phyloP scores from a whole-genome alignment of 208 protist species.

The Baffinella frigidus region DNA sequence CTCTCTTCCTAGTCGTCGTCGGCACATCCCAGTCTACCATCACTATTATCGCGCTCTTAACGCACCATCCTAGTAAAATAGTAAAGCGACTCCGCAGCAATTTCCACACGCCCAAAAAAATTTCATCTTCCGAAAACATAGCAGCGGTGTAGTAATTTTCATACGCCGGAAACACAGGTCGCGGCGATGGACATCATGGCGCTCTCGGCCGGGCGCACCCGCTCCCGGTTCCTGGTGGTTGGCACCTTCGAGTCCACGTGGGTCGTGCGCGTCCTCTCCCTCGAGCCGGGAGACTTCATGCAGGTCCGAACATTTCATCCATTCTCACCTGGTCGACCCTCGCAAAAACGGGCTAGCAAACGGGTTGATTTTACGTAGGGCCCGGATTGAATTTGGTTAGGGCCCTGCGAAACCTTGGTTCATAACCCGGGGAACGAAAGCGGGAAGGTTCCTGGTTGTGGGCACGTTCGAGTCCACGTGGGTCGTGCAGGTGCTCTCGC shows the following conservation, averaged over 20 bases:
- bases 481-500: constrained; percentile 72
- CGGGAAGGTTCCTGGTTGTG: constrained; percentile 78
- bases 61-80: no score
- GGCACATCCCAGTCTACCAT: constrained; percentile 66
- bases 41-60: no score
- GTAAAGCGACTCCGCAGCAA: no score
- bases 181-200: constrained; percentile 75
- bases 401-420: no score
- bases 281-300: constrained; percentile 75
- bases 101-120: no score
- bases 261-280: constrained; percentile 71
- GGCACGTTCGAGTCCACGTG: constrained; percentile 67
- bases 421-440: no score
- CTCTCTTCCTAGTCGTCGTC: constrained; percentile 78
- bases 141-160: no score
- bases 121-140: no score
- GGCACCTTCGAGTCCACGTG: constrained; percentile 67
- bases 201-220: constrained; percentile 72
- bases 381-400: no score
- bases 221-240: constrained; percentile 76
- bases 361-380: no score
- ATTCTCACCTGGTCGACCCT: no score
- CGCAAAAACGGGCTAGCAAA: no score
- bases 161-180: constrained; percentile 73
- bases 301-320: background rate